Percentiles rank a stretch among this genome's conserved stretches.
These are phyloP conservation scores for Boletus sp. DNA, from an alignment of 768 basidiomycete genomes.

Conservation along the genomic window DNA sequence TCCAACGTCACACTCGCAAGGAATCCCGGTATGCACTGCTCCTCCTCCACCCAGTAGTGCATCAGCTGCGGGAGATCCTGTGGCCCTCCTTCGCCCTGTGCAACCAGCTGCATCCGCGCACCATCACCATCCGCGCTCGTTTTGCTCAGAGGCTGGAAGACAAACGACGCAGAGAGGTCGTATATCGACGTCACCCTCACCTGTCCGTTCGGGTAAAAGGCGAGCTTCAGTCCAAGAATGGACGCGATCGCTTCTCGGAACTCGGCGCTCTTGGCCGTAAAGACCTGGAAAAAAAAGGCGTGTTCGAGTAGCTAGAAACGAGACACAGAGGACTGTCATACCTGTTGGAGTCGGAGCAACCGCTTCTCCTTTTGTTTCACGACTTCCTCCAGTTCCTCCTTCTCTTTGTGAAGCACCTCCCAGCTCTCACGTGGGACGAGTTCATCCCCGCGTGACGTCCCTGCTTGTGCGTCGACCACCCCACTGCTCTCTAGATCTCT, in stretches of 20 bases:
- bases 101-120: conserved; percentile 69
- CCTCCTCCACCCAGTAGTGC: conserved; percentile 83
- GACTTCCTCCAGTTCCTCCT: conserved; percentile 59
- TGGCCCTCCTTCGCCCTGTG: conserved; percentile 71
- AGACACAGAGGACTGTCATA: conserved; percentile 22
- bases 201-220: conserved; percentile 88
- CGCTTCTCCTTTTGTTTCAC: conserved; percentile 82
- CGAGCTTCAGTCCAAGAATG: conserved; percentile 87
- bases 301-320: no score
- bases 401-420: conserved; percentile 69
- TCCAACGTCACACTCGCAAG: conserved; percentile 86
- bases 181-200: conserved; percentile 89
- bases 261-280: conserved; percentile 80
- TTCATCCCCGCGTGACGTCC: conserved; percentile 13
- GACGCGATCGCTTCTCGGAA: conserved; percentile 90
- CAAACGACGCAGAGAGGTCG: conserved; percentile 83
- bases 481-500: conserved; percentile 54
- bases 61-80: conserved; percentile 73
- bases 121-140: conserved; percentile 37
- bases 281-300: conserved; percentile 53
- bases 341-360: conserved; percentile 77
- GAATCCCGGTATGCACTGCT: conserved; percentile 87
- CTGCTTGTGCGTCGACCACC: conserved; percentile 19
- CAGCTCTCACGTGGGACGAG: conserved; percentile 79
- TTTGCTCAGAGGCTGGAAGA: conserved; percentile 66